Evolutionary conservation across 192 early-diverging fungal genomes (phyloP).

Genomic region (Coemansia sp.): DNA sequence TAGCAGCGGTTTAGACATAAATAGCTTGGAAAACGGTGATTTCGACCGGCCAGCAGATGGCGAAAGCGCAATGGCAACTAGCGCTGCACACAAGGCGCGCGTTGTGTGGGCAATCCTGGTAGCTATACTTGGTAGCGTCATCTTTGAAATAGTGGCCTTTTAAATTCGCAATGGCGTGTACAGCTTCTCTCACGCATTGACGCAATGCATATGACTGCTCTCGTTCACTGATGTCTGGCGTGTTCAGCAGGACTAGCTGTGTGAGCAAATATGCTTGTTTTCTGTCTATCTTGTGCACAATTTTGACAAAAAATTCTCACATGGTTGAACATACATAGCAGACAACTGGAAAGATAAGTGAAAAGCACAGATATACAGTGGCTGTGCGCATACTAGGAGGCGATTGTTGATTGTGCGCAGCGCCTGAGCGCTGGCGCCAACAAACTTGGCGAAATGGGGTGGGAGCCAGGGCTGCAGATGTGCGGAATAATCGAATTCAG

Average conservation of each 20-base stretch:
- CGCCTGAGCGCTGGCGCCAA: conserved; percentile 1
- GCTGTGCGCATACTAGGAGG: not conserved
- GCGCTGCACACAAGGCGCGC: not conserved
- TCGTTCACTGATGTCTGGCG: not conserved
- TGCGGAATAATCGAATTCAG: conserved; percentile 1
- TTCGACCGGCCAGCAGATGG: not conserved
- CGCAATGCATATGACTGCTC: not conserved
- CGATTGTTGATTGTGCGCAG: not conserved
- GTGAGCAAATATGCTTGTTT: conserved; percentile 2
- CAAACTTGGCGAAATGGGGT: conserved; percentile 5
- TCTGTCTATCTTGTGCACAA: conserved; percentile 1
- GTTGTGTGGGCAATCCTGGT: not conserved
- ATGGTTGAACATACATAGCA: not conserved
- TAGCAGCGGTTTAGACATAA: not conserved
- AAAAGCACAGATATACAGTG: not conserved
- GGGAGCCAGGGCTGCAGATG: conserved; percentile 1
- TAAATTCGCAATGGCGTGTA: not conserved
- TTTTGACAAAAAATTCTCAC: conserved; percentile 7
- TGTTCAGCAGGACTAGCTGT: not conserved
- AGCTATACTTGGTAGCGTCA: not conserved
- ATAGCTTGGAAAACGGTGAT: not conserved
- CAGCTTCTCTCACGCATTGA: not conserved
- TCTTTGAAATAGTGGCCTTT: conserved; percentile 1
- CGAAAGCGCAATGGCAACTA: not conserved
- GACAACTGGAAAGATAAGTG: not conserved